Base-by-base conservation (phyloP, 2,329 filamentous ascomycete genomes). In the Chrysosphaeria jannelii region DNA sequence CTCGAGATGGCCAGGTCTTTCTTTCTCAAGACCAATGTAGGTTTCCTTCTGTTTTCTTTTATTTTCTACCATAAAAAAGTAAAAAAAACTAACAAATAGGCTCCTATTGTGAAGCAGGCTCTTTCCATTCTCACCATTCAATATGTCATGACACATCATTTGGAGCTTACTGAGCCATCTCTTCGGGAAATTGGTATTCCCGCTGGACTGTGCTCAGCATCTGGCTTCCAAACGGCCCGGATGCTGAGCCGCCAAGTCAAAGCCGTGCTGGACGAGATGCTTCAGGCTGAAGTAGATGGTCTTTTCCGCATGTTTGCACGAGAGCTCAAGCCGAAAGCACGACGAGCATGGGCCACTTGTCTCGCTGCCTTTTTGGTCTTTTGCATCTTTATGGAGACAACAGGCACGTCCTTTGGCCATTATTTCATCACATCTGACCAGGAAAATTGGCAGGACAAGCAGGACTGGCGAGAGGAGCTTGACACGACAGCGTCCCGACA, bases 201-300 rank as follows among this genome's bases (percentile, higher is more conserved):
- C 7, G 48, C 44, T 3, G 45, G 45, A 4, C 37, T 51, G 24
- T 45, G 48, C 7, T 45, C 47, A 26, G 44, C 49, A 30, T 39
- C 39, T 6, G 38, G 41, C 3, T 51, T 42, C 36, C 40, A 55
- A 21, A 62, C 57, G 15, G 41, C 56, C 16, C 48, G 56, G 8
- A 44, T 62, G 23, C 48, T 62, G 19, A 54, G 51, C 31, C 47
- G 56, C 15, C 57, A 62, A 38, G 35, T 62, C 35, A 62, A 62
- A 37, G 44, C 50, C 5, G 41, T 58, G n/a, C 35, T 59, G 9
- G 54, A 62, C 40, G 54, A 59, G 34, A 39, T 56, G 32, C 45
- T 60, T 35, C 40, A 47, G 30, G 45, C 46, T 18, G 54, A 59
- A 32, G 51, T 54, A 41, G 41, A 49, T 29, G 30, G 40, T 21